Conservation (phyloP, 495 filamentous ascomycete species). For the Penicillium fimorum region DNA sequence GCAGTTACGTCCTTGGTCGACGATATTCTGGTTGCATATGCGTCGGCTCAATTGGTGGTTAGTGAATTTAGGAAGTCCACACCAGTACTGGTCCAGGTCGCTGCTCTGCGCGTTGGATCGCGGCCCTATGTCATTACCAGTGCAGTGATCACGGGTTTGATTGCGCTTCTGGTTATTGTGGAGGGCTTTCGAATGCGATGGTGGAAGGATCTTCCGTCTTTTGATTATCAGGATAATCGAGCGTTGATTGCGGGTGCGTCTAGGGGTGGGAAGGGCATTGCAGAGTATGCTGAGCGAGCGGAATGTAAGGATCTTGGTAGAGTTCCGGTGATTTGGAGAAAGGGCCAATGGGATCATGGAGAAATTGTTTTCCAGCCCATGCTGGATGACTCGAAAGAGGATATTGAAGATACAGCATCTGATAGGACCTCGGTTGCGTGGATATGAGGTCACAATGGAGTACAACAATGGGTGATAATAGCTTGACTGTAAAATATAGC, state of each 20-base stretch:
- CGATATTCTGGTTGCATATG: slow-evolving; percentile 32
- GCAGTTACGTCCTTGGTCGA: slow-evolving; percentile 32
- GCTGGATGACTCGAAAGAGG: neutral
- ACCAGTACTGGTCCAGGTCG: slow-evolving; percentile 13
- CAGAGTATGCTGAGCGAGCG: slow-evolving; percentile 1
- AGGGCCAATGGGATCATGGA: neutral
- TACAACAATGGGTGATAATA: neutral
- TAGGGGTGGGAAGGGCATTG: slow-evolving; percentile 13
- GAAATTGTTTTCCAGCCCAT: neutral
- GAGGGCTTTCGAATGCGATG: slow-evolving; percentile 17
- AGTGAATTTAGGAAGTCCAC: slow-evolving; percentile 10
- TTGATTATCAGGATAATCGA: slow-evolving; percentile 21
- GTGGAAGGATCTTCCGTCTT: slow-evolving; percentile 14
- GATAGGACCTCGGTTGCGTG: neutral
- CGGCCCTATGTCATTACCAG: slow-evolving; percentile 31
- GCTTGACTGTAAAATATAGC: neutral
- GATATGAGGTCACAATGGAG: neutral
- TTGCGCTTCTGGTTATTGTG: slow-evolving; percentile 19
- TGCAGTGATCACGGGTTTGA: slow-evolving; percentile 17
- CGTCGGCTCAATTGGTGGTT: slow-evolving; percentile 35
- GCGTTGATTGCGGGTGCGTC: slow-evolving; percentile 10
- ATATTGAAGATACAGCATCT: neutral
- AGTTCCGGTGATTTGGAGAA: slow-evolving; percentile 1
- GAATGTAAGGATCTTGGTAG: neutral
- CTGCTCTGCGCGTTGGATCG: slow-evolving; percentile 26